Base-by-base conservation (phyloP, 148 eudicot species). In the Camellia lanceoleosa region DNA sequence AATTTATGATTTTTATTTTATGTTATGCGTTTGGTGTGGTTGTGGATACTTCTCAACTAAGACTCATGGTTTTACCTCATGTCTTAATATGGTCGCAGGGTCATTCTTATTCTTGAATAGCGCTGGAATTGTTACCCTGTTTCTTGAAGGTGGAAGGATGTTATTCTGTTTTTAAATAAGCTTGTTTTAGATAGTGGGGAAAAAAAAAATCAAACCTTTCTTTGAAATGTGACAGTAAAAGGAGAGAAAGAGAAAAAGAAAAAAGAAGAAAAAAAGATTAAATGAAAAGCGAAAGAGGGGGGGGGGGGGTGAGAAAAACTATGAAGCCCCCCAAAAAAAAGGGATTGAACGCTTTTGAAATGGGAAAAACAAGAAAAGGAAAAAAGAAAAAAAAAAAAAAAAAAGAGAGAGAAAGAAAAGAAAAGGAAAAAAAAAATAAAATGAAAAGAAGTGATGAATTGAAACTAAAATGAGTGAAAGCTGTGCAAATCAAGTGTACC, bases 41-140 rank as follows among this genome's bases (percentile, higher is more conserved):
- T 41, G 55, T 79, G 73, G 72, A 56, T 44, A 51, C 19, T 51
- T 71, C 67, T 61, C 44, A 75, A 38, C 56, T 84, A 55, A 56
- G 43, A 65, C 73, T 88, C 86, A 78, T 83, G 89, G 89, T 82
- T 86, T 84, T 86, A 86, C 87, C 80, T 71, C 46, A 80, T 84
- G 87, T 80, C 89, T 82, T 82, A 81, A 89, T 83, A 89, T 91
- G 91, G 86, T 94, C 90, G 91, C 94, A 92, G 98, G 98, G 80
- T 83, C 82, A 63, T 81, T 83, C 89, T 88, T 79, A 69, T 82
- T 79, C 82, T 86, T 89, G 85, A 86, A 82, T 86, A 87, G 81
- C 83, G 78, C 83, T 82, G 87, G 89, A 83, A 74, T 79, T 86
- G 68, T 80, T 78, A 75, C 82, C 82, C 83, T 83, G 67, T 79